These are phyloP conservation scores for Inga laurina DNA, from an alignment of 306 rosid species.

Conservation along the genomic window DNA sequence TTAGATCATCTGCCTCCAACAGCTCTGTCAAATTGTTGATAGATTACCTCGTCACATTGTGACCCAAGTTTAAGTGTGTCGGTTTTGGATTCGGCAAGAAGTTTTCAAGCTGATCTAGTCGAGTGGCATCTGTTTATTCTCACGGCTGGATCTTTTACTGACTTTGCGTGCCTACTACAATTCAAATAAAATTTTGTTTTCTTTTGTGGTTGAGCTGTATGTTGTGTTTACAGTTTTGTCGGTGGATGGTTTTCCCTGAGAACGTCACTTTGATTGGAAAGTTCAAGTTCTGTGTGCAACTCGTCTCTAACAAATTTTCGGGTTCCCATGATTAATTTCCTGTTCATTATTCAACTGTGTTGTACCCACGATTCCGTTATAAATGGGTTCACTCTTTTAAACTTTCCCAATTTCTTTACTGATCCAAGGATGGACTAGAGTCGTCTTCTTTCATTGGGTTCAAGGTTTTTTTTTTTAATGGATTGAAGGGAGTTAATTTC, in stretches of 20 bases:
- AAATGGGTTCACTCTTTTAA: not conserved
- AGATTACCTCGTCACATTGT: conserved; percentile 20
- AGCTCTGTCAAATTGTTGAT: conserved; percentile 4
- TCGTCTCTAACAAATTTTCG: not conserved
- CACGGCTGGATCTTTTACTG: conserved; percentile 14
- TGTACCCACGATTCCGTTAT: not conserved
- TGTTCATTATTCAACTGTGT: not conserved
- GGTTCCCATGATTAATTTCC: not conserved
- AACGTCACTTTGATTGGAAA: not conserved
- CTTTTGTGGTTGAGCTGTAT: conserved; percentile 22
- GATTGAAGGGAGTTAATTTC: not conserved
- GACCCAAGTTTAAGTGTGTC: conserved; percentile 12
- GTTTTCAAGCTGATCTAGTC: not conserved
- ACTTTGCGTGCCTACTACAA: conserved; percentile 18
- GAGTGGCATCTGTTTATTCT: not conserved
- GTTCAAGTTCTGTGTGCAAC: not conserved
- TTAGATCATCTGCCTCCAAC: conserved; percentile 2
- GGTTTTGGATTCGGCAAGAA: conserved; percentile 4
- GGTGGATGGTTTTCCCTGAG: not conserved
- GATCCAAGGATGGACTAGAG: not conserved
- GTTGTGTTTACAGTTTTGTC: conserved; percentile 16
- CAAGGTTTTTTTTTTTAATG: not conserved
- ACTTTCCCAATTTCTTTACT: not conserved
- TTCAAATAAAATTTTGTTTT: not conserved
- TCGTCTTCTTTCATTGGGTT: conserved; percentile 8